These are phyloP conservation scores for Heritiera fomes DNA, from an alignment of 345 rosid species.

Conservation along the genomic window DNA sequence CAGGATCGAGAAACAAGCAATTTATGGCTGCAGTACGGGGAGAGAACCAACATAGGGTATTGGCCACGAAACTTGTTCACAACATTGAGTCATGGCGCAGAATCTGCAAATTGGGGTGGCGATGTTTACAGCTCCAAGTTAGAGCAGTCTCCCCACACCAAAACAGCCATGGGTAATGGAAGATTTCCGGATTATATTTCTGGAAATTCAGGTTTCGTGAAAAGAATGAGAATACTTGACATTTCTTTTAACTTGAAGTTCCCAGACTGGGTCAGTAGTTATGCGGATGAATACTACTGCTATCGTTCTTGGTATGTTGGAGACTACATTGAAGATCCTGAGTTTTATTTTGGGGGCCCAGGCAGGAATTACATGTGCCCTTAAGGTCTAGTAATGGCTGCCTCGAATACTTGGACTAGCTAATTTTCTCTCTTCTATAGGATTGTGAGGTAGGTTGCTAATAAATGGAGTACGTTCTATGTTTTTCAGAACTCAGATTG, in stretches of 20 bases:
- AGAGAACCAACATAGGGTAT: constrained; percentile 50
- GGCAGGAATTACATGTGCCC: constrained; percentile 46
- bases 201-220: constrained; percentile 41
- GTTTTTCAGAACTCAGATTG: background rate
- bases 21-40: constrained; percentile 60
- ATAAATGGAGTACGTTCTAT: background rate
- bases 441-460: background rate
- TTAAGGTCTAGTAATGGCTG: constrained; percentile 16
- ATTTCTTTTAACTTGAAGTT: constrained; percentile 41
- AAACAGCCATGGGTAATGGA: constrained; percentile 61
- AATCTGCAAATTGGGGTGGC: constrained; percentile 59
- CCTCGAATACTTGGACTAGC: background rate
- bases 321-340: constrained; percentile 56
- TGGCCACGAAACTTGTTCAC: constrained; percentile 49
- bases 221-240: constrained; percentile 45
- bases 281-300: constrained; percentile 46
- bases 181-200: constrained; percentile 31
- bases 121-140: constrained; percentile 56
- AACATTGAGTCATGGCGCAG: constrained; percentile 33
- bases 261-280: constrained; percentile 43
- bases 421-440: background rate
- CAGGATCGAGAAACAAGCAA: constrained; percentile 50
- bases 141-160: constrained; percentile 47
- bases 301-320: constrained; percentile 31
- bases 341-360: constrained; percentile 59